Percentiles rank a stretch among this genome's conserved stretches.
Evolutionary conservation across 192 early-diverging fungal species (phyloP).

Genomic region (Backusella tuberculispora): DNA sequence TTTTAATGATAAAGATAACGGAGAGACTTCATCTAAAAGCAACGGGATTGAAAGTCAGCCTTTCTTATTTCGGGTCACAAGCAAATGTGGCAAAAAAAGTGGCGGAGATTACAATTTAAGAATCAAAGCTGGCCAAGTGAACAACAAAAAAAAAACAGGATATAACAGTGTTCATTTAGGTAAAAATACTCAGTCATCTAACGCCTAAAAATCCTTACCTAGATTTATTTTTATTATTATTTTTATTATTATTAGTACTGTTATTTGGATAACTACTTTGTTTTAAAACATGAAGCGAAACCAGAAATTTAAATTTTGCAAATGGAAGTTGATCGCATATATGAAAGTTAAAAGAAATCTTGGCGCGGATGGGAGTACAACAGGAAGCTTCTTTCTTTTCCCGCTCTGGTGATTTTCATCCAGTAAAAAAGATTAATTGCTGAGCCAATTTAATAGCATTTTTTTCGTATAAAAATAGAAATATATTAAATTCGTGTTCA

Average conservation of each 20-base stretch:
- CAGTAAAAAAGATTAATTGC: constrained; percentile 15
- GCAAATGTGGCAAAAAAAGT: constrained; percentile 1
- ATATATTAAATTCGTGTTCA: not conserved
- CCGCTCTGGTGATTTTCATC: constrained; percentile 10
- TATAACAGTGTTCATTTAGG: not conserved
- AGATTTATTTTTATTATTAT: not conserved
- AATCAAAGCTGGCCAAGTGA: not conserved
- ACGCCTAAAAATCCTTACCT: not conserved
- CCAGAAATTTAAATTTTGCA: not conserved
- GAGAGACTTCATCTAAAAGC: not conserved
- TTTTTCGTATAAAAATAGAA: constrained; percentile 9
- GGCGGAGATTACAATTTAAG: not conserved
- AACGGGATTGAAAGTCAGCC: not conserved
- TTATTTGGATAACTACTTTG: too few relatives aligned
- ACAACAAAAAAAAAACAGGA: not conserved
- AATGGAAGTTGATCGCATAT: not conserved
- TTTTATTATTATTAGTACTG: too few relatives aligned
- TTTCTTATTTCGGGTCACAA: not conserved
- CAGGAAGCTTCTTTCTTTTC: constrained; percentile 16
- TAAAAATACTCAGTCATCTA: not conserved
- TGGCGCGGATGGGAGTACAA: not conserved
- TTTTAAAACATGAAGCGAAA: not conserved
- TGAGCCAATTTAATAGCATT: not conserved
- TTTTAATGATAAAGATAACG: not conserved
- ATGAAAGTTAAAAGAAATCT: not conserved